These are phyloP conservation scores for Oryza glumipatula DNA, from an alignment of 176 grass and related monocot genomes.

Conservation along the genomic window DNA sequence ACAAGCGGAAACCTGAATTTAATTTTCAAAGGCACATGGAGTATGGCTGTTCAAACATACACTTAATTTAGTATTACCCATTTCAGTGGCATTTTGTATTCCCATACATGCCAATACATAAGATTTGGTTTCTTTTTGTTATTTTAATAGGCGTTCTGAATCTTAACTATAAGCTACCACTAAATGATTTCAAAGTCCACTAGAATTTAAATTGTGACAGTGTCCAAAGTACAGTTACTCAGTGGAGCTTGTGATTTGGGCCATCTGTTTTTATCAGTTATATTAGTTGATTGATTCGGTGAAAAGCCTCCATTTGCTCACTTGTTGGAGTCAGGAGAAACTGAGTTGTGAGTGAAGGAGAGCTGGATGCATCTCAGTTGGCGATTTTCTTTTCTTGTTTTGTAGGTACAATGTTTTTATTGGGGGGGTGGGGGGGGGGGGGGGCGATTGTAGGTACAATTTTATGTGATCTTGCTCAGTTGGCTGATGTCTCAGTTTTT, in stretches of 20 bases:
- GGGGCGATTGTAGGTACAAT: no score
- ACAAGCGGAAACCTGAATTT: neutral
- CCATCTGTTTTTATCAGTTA: constrained; percentile 14
- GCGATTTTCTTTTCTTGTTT: neutral
- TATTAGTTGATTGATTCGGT: neutral
- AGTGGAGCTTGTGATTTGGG: neutral
- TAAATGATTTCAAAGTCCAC: no score
- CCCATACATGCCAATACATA: neutral
- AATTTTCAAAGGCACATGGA: neutral
- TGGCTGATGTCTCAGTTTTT: neutral
- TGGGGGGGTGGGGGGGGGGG: no score
- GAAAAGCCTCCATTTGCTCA: neutral
- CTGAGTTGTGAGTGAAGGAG: neutral
- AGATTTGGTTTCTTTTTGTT: neutral
- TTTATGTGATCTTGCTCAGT: constrained; percentile 1
- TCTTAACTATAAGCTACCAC: neutral
- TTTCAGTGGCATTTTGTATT: neutral
- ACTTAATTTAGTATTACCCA: neutral
- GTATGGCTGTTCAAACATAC: neutral
- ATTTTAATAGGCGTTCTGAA: neutral
- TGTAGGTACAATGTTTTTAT: neutral
- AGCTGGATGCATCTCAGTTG: constrained; percentile 8
- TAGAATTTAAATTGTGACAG: constrained; percentile 16
- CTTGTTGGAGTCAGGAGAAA: constrained; percentile 13
- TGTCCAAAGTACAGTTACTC: constrained; percentile 22